Evolutionary conservation across 192 early-diverging fungal genomes (phyloP).

Genomic region (Backusella liffmaniae): DNA sequence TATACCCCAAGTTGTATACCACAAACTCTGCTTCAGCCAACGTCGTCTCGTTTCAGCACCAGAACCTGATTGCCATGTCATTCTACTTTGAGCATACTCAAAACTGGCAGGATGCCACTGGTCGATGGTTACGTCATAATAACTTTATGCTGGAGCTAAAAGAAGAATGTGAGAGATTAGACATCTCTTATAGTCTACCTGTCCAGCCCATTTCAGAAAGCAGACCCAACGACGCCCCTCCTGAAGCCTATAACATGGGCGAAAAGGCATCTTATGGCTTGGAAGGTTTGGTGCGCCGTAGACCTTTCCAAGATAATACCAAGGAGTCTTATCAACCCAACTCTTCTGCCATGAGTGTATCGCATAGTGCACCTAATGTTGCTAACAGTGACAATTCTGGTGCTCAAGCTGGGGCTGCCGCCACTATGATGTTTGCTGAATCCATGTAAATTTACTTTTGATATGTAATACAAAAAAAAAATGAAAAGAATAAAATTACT

Average conservation of each 20-base stretch:
- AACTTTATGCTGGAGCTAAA: constrained; percentile 66
- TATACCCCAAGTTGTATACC: constrained; percentile 53
- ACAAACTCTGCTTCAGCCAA: constrained; percentile 49
- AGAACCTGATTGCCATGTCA: constrained; percentile 60
- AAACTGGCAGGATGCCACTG: constrained; percentile 78
- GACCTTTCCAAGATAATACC: neutral
- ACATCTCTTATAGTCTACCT: constrained; percentile 51
- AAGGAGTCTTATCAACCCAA: neutral
- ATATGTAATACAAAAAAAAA: neutral
- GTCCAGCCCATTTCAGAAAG: constrained; percentile 13
- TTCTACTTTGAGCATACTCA: constrained; percentile 73
- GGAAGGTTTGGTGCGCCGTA: neutral
- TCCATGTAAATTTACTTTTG: neutral
- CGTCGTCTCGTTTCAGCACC: constrained; percentile 58
- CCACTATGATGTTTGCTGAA: constrained; percentile 23
- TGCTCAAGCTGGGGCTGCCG: constrained; percentile 11
- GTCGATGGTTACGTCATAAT: constrained; percentile 58
- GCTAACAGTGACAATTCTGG: neutral
- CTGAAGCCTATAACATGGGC: constrained; percentile 17
- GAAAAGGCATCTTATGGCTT: neutral
- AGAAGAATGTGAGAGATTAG: constrained; percentile 58
- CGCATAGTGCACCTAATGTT: neutral
- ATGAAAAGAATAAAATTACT: neutral
- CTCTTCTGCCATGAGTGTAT: neutral
- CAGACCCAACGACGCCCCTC: constrained; percentile 8